A percentile compares a stretch with the other conserved stretches of the same genome.
Evolutionary conservation across 2,329 filamentous ascomycete species (phyloP).

Genomic region (Triangularia setosa): DNA sequence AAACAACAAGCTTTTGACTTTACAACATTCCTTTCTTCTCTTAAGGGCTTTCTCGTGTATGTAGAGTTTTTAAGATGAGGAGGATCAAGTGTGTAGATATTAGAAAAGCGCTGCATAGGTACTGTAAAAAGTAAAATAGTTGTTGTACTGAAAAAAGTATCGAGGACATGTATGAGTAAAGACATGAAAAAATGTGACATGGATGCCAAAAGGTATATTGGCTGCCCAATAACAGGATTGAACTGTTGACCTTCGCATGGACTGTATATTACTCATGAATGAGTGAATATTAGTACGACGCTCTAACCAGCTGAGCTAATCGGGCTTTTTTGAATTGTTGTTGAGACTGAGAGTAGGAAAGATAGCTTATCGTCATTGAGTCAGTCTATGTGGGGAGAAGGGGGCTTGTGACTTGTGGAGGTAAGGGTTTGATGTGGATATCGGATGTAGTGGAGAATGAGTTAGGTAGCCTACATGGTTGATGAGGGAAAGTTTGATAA

Average conservation of each 20-base stretch:
- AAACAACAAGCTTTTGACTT: conserved; percentile 3
- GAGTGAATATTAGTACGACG: conserved; percentile 23
- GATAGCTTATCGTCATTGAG: background rate
- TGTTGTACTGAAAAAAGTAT: no score
- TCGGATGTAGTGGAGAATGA: background rate
- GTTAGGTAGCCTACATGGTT: background rate
- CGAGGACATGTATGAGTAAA: no score
- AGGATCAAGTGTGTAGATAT: background rate
- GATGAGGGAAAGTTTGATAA: background rate
- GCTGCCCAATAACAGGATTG: conserved; percentile 23
- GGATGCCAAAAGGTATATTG: background rate
- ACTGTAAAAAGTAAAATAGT: no score
- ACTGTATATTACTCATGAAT: conserved; percentile 10
- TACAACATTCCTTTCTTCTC: background rate
- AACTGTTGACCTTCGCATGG: conserved; percentile 24
- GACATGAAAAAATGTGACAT: no score
- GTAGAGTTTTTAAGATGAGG: background rate
- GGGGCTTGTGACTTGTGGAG: background rate
- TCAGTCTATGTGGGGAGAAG: background rate
- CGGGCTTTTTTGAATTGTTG: conserved; percentile 11
- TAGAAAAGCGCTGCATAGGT: no score
- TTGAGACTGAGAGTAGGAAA: background rate
- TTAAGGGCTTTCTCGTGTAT: background rate
- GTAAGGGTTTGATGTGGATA: background rate
- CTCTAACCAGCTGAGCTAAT: conserved; percentile 24